A percentile compares a stretch with the other conserved stretches of the same genome.
Conservation (phyloP, 1,139 yeast genomes). For the Lodderomyces pseudojiufengensis region DNA sequence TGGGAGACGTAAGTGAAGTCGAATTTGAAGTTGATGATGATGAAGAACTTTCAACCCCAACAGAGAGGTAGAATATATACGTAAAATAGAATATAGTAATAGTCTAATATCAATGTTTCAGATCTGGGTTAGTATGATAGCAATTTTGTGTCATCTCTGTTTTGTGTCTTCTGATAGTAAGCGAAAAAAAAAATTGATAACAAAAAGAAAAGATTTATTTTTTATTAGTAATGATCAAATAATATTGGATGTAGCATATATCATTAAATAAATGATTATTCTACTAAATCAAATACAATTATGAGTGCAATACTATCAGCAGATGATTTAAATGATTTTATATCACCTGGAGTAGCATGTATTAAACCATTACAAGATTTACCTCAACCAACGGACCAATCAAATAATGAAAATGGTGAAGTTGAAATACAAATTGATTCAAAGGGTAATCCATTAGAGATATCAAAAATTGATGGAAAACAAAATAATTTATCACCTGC, state of each 20-base stretch:
- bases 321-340: conserved; percentile 90
- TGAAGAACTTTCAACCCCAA: not conserved
- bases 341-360: conserved; percentile 92
- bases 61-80: no score
- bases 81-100: no score
- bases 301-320: conserved; percentile 90
- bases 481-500: conserved; percentile 64
- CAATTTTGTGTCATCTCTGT: no score
- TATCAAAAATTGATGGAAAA: conserved; percentile 54
- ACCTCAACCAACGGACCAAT: not conserved
- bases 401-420: conserved; percentile 25
- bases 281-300: not conserved
- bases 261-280: no score
- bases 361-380: conserved; percentile 51
- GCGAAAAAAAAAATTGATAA: no score
- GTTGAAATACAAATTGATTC: conserved; percentile 64
- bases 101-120: no score
- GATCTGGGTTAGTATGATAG: no score
- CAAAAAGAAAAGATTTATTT: no score
- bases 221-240: no score
- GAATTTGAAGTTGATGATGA: conserved; percentile 11
- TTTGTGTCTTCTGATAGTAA: no score
- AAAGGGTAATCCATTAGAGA: conserved; percentile 70
- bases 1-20: conserved; percentile 29
- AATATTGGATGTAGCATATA: no score